Base-by-base conservation (phyloP, 441 rosid genomes). In the Rhodomyrtus psidioides region DNA sequence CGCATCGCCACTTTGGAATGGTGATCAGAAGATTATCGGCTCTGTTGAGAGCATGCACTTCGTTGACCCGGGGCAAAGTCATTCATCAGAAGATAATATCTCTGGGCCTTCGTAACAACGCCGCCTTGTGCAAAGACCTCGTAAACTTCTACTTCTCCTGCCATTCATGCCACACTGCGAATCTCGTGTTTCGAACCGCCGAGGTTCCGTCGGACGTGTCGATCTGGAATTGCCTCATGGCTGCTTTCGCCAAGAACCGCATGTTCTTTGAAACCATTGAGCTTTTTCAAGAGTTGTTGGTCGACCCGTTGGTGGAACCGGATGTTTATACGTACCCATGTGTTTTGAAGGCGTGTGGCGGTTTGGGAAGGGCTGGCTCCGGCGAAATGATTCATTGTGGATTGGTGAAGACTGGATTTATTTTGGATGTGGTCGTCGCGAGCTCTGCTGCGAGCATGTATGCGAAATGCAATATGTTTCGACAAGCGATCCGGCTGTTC, bases 291-390 rank as follows among this genome's bases (percentile, higher is more conserved):
- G 89, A 57, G 75, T 86, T 95, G 85, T 46, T 89, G 86, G 56
- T 13, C 70, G 26, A 42, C 51, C 87, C 93, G 60, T 53, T 44
- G 85, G 88, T 92, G 85, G 91, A 90, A 16, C 91, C 98, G 28
- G 94, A 95, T 85, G 83, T 87, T 83, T 96, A 88, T 83, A 92
- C 94, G 16, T 95, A 92, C 90, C 98, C 98, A 6, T 90, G 92
- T 74, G 92, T 94, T 84, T 87, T 93, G 14, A 93, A 95, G 90
- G 92, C 95, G 15, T 96, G 91, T 81, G 95, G 93, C 86, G 95
- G 87, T 53, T 83, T 93, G 83, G 91, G 94, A 12, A 86, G 89
- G 81, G 87, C 89, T 83, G 85, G 82, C 17, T 87, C 56, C 79
- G 98, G 98, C 26, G 86, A 86, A 86, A 84, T 86, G 88, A 51